phyloP scores from a whole-genome alignment of 2,329 filamentous ascomycete genomes.

The Cladorrhinum sp. region DNA sequence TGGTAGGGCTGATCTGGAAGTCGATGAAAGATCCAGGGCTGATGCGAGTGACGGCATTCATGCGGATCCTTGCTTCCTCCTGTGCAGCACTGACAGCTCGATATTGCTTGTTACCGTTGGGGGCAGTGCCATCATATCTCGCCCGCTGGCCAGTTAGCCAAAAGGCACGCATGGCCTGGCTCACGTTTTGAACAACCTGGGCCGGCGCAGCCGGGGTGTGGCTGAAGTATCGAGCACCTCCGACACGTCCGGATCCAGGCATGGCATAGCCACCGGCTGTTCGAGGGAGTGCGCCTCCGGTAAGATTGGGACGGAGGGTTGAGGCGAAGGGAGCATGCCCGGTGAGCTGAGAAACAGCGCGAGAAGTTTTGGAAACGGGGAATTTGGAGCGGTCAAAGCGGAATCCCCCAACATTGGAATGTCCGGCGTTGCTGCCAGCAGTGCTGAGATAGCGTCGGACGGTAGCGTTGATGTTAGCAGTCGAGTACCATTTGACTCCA shows the following conservation, averaged over 20 bases:
- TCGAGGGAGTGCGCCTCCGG: slow-evolving; percentile 78
- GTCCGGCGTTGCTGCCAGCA: slow-evolving; percentile 32
- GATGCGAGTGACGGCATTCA: slow-evolving; percentile 54
- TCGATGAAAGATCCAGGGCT: slow-evolving; percentile 78
- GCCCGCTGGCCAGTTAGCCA: slow-evolving; percentile 87
- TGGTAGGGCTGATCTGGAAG: slow-evolving; percentile 82
- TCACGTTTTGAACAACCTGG: slow-evolving; percentile 94
- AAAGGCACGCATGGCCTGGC: slow-evolving; percentile 86
- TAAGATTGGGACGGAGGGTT: slow-evolving; percentile 86
- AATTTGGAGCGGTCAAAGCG: slow-evolving; percentile 49
- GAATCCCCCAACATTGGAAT: slow-evolving; percentile 32
- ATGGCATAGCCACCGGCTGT: slow-evolving; percentile 86
- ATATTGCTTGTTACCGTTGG: slow-evolving; percentile 74
- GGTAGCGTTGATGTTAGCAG: slow-evolving; percentile 42
- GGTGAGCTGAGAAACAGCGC: slow-evolving; percentile 58
- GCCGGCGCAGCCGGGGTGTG: slow-evolving; percentile 81
- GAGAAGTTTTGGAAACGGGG: slow-evolving; percentile 47
- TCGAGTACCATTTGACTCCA: slow-evolving; percentile 48
- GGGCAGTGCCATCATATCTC: slow-evolving; percentile 75
- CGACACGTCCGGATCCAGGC: slow-evolving; percentile 63
- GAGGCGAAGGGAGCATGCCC: slow-evolving; percentile 82
- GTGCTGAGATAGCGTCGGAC: slow-evolving; percentile 53
- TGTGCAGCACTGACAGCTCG: slow-evolving; percentile 72
- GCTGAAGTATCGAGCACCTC: slow-evolving; percentile 82
- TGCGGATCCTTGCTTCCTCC: slow-evolving; percentile 66